Percentiles rank a stretch among this genome's conserved stretches.
Evolutionary conservation across 805 yeast species (phyloP).

Genomic region (Hanseniaspora vineae): DNA sequence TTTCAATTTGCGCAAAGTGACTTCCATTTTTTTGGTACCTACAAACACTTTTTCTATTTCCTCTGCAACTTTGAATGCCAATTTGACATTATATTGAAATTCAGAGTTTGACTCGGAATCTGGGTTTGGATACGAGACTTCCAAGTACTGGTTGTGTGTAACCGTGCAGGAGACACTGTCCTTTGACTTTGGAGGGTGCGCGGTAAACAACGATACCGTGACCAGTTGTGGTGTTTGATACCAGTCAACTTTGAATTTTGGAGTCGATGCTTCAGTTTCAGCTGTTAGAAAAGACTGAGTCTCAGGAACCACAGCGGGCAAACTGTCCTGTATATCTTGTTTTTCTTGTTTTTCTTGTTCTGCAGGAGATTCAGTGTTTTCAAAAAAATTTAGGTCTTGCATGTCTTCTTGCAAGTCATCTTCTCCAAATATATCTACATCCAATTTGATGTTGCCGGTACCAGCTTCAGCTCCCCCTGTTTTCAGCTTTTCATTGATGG

Average conservation of each 20-base stretch:
- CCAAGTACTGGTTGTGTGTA: constrained; percentile 23
- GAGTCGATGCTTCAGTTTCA: not conserved
- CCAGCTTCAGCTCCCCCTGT: constrained; percentile 7
- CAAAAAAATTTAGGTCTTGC: no score
- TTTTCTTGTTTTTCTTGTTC: not conserved
- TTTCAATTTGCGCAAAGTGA: constrained; percentile 38
- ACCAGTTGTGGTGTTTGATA: constrained; percentile 51
- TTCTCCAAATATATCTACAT: not conserved
- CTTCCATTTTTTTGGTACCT: constrained; percentile 60
- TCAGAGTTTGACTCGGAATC: constrained; percentile 33
- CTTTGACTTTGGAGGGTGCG: constrained; percentile 39
- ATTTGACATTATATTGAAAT: constrained; percentile 43
- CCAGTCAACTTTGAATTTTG: constrained; percentile 44
- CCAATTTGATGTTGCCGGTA: not conserved
- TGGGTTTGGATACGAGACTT: constrained; percentile 27
- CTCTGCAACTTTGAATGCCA: constrained; percentile 15
- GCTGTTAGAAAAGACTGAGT: no score
- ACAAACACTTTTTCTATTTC: constrained; percentile 13
- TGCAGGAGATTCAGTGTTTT: not conserved
- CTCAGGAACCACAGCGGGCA: not conserved
- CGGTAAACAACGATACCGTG: constrained; percentile 59
- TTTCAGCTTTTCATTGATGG: constrained; percentile 10
- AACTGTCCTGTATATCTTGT: not conserved
- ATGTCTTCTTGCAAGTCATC: not conserved
- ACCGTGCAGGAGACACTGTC: constrained; percentile 18